Evolutionary conservation across 2,329 filamentous ascomycete genomes (phyloP).

Genomic region (Diaporthe aspalathi): DNA sequence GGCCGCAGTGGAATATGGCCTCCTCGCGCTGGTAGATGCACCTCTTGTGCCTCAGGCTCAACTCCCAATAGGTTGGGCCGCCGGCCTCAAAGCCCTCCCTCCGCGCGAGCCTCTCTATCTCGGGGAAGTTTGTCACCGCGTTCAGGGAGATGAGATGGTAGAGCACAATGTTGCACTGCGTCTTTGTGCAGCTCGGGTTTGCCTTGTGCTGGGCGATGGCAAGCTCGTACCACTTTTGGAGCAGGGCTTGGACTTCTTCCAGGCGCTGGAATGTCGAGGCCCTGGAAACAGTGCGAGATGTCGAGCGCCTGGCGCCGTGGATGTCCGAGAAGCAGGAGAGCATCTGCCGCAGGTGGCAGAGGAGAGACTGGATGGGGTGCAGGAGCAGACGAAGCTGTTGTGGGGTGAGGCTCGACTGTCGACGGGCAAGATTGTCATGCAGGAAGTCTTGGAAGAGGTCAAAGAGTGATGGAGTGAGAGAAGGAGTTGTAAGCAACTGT

Average conservation of each 20-base stretch:
- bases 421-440: constrained; percentile 68
- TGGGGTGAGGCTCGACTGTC: constrained; percentile 58
- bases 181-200: constrained; percentile 69
- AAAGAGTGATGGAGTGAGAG: constrained; percentile 67
- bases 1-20: constrained; percentile 74
- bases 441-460: constrained; percentile 77
- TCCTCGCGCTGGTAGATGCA: constrained; percentile 74
- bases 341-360: constrained; percentile 73
- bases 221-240: constrained; percentile 76
- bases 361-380: constrained; percentile 74
- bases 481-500: constrained; percentile 62
- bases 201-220: constrained; percentile 65
- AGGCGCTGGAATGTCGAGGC: constrained; percentile 70
- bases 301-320: constrained; percentile 54
- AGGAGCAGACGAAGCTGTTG: constrained; percentile 74
- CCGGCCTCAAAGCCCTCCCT: constrained; percentile 66
- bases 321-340: constrained; percentile 73
- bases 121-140: constrained; percentile 73
- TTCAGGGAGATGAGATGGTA: constrained; percentile 79
- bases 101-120: constrained; percentile 74
- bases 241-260: constrained; percentile 72
- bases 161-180: constrained; percentile 73
- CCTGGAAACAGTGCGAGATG: constrained; percentile 63
- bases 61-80: constrained; percentile 59
- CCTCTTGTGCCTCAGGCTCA: constrained; percentile 67